A percentile compares a stretch with the other conserved stretches of the same genome.
Evolutionary conservation across 805 yeast genomes (phyloP).

Genomic region (Kuraishia piskuri): DNA sequence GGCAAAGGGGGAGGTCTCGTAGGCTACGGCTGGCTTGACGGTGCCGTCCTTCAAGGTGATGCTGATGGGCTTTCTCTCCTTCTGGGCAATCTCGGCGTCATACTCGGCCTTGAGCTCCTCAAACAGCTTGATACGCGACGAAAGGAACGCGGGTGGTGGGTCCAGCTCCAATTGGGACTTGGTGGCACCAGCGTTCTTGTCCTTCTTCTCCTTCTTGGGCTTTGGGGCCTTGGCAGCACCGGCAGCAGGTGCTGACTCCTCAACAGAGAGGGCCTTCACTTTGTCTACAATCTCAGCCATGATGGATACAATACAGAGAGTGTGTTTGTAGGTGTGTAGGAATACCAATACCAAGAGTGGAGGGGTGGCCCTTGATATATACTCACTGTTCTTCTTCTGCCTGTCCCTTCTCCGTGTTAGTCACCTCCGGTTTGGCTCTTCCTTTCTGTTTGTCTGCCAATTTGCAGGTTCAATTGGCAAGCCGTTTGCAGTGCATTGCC

Average conservation of each 20-base stretch:
- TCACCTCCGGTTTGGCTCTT: neutral
- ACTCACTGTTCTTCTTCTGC: no score
- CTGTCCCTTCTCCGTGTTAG: neutral
- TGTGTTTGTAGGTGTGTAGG: no score
- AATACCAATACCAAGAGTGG: no score
- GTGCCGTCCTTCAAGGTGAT: constrained; percentile 86
- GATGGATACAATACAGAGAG: neutral
- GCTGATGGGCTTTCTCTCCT: constrained; percentile 51
- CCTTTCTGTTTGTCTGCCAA: no score
- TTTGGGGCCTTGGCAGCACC: constrained; percentile 14
- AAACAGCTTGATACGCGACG: constrained; percentile 68
- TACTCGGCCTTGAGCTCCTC: constrained; percentile 72
- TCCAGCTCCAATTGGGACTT: constrained; percentile 40
- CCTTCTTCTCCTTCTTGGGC: constrained; percentile 28
- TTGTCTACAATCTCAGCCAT: constrained; percentile 35
- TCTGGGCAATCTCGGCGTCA: constrained; percentile 60
- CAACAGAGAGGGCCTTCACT: constrained; percentile 34
- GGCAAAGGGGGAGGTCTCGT: constrained; percentile 85
- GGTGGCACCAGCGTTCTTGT: constrained; percentile 28
- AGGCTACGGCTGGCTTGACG: constrained; percentile 66
- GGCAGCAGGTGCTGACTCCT: constrained; percentile 12
- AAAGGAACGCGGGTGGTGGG: constrained; percentile 82
- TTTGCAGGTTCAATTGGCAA: no score
- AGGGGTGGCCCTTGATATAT: no score
- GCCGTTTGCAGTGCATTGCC: no score